phyloP scores from a whole-genome alignment of 495 filamentous ascomycete genomes.

The Penicillium roqueforti region DNA sequence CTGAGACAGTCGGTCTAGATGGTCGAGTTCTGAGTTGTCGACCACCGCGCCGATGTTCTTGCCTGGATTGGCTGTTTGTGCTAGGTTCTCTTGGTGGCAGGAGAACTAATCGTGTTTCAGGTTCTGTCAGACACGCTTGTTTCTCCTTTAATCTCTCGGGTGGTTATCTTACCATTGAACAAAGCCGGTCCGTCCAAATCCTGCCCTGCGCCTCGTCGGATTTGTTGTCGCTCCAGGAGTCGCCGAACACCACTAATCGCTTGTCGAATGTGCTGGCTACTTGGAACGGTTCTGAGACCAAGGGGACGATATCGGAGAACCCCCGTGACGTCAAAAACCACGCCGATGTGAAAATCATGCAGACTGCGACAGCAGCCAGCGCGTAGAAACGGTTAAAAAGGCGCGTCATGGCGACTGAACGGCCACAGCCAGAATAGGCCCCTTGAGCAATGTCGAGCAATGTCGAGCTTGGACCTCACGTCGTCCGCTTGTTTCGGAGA shows the following conservation, averaged over 20 bases:
- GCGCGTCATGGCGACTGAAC: slow-evolving; percentile 19
- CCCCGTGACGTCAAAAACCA: slow-evolving; percentile 30
- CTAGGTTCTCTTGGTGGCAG: slow-evolving; percentile 46
- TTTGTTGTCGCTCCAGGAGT: slow-evolving; percentile 49
- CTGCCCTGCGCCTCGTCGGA: slow-evolving; percentile 33
- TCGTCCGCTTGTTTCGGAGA: background rate
- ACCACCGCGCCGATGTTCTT: slow-evolving; percentile 40
- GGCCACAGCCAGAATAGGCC: background rate
- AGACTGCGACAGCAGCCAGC: slow-evolving; percentile 30
- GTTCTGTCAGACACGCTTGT: slow-evolving; percentile 1
- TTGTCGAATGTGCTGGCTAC: slow-evolving; percentile 25
- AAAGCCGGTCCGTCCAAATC: slow-evolving; percentile 47
- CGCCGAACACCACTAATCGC: slow-evolving; percentile 46
- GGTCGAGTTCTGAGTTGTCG: slow-evolving; percentile 33
- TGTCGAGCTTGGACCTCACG: background rate
- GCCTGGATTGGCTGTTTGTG: slow-evolving; percentile 33
- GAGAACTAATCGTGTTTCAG: slow-evolving; percentile 25
- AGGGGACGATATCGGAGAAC: slow-evolving; percentile 24
- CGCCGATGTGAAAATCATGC: slow-evolving; percentile 33
- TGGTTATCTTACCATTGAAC: slow-evolving; percentile 31
- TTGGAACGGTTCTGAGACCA: slow-evolving; percentile 19
- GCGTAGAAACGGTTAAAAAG: slow-evolving; percentile 35
- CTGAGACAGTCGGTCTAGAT: slow-evolving; percentile 26
- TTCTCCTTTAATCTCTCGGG: background rate
- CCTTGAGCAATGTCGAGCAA: background rate